A percentile compares a stretch with the other conserved stretches of the same genome.
Conservation (phyloP, 139 green algal species). For the Chlamydomonas incerta region DNA sequence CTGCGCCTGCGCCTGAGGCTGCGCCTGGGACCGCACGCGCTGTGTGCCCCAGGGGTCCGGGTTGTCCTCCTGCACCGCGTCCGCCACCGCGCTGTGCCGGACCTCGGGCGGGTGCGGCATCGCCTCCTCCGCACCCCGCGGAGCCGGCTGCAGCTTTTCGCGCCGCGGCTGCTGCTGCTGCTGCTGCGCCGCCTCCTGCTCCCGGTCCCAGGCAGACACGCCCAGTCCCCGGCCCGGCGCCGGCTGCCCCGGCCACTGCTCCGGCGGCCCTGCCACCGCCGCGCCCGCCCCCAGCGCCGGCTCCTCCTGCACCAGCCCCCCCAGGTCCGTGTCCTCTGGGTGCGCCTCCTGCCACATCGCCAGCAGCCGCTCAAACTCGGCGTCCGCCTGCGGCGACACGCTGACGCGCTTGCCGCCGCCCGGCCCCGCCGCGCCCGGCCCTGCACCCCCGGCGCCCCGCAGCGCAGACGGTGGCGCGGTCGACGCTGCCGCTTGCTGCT, state of each 20-base stretch:
- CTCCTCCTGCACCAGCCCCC: not conserved
- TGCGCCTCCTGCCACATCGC: conserved; percentile 9
- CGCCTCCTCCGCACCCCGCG: too few species aligned
- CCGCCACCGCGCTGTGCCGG: too few species aligned
- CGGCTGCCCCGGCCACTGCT: not conserved
- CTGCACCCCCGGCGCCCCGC: not conserved
- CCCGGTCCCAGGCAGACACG: not conserved
- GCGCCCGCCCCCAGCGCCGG: too few species aligned
- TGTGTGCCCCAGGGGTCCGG: not conserved
- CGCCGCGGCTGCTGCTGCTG: too few species aligned
- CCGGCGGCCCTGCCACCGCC: too few species aligned
- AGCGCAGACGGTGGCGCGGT: too few species aligned
- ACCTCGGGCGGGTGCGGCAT: too few species aligned
- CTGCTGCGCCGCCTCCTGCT: not conserved
- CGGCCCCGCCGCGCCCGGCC: not conserved
- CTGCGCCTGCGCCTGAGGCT: not conserved
- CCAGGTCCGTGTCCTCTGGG: not conserved
- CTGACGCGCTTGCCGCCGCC: not conserved
- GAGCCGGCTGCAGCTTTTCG: too few species aligned
- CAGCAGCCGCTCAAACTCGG: conserved; percentile 25
- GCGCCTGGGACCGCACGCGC: not conserved
- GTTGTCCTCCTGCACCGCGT: too few species aligned
- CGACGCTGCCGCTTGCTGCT: too few species aligned
- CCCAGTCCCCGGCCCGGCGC: too few species aligned
- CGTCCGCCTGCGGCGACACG: not conserved